Conservation (phyloP, 2,329 filamentous ascomycete genomes). For the Akanthomyces lecanii region DNA sequence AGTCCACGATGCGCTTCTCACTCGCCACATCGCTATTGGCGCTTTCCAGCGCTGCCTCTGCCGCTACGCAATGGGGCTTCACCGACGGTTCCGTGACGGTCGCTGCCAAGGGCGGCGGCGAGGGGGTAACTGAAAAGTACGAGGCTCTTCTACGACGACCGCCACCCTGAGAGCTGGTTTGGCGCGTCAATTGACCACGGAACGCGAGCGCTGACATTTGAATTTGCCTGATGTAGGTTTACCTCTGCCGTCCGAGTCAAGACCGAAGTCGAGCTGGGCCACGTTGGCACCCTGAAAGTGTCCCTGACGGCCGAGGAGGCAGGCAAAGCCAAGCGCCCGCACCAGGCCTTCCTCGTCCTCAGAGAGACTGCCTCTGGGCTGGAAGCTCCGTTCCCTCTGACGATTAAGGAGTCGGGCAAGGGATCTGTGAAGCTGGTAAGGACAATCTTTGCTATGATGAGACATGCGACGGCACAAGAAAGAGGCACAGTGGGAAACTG, state of each 20-base stretch:
- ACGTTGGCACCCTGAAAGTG: constrained; percentile 74
- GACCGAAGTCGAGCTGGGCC: constrained; percentile 60
- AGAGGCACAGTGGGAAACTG: constrained; percentile 18
- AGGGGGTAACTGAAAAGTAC: constrained; percentile 62
- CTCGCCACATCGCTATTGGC: constrained; percentile 39
- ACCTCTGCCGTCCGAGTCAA: constrained; percentile 55
- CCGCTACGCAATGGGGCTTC: constrained; percentile 65
- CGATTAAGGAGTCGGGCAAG: constrained; percentile 83
- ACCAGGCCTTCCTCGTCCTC: constrained; percentile 88
- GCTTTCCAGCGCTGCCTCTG: constrained; percentile 47
- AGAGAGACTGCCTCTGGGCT: constrained; percentile 70
- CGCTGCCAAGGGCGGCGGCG: constrained; percentile 58
- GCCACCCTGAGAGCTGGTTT: neutral
- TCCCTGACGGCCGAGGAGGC: constrained; percentile 75
- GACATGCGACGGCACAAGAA: neutral
- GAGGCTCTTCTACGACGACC: constrained; percentile 19
- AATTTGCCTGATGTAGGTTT: constrained; percentile 44
- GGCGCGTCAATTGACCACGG: neutral
- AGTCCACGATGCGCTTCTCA: constrained; percentile 35
- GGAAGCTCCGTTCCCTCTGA: constrained; percentile 82
- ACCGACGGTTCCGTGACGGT: constrained; percentile 67
- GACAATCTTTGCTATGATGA: neutral
- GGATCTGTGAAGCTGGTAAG: constrained; percentile 78
- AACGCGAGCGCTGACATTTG: constrained; percentile 23
- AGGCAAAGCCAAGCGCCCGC: constrained; percentile 74